Conservation (phyloP, 805 yeast genomes). For the Yarrowia deformans region DNA sequence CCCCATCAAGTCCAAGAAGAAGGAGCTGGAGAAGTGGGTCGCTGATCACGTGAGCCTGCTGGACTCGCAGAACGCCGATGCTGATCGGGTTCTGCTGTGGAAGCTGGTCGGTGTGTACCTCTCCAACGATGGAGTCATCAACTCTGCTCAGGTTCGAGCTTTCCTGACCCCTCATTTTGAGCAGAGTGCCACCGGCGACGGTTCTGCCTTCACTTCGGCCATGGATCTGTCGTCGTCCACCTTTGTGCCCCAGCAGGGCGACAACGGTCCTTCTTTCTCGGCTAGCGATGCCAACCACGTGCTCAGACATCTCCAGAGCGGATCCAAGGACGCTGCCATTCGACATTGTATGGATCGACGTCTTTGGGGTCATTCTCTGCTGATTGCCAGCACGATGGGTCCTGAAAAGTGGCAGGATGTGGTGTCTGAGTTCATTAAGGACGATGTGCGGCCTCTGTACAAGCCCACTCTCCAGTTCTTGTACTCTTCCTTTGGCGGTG, state of each 20-base stretch:
- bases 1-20: conserved; percentile 61
- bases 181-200: conserved; percentile 41
- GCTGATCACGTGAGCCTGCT: conserved; percentile 50
- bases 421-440: conserved; percentile 63
- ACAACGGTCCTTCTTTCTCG: conserved; percentile 36
- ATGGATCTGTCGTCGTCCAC: conserved; percentile 43
- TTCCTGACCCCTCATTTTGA: conserved; percentile 45
- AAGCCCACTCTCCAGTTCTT: conserved; percentile 59
- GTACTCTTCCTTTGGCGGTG: conserved; percentile 64
- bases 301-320: conserved; percentile 58
- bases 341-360: conserved; percentile 64
- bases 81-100: conserved; percentile 47
- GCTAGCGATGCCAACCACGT: conserved; percentile 1
- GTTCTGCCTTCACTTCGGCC: conserved; percentile 38
- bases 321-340: conserved; percentile 72
- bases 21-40: conserved; percentile 77
- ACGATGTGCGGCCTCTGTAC: conserved; percentile 54
- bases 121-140: conserved; percentile 48
- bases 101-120: conserved; percentile 51
- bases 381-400: conserved; percentile 72
- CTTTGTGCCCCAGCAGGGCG: conserved; percentile 41
- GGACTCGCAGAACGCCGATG: conserved; percentile 43
- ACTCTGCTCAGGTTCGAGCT: conserved; percentile 46
- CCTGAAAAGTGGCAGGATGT: conserved; percentile 65
- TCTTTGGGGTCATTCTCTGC: conserved; percentile 79